phyloP scores from a whole-genome alignment of 345 rosid genomes.

The Bruguiera parviflora region DNA sequence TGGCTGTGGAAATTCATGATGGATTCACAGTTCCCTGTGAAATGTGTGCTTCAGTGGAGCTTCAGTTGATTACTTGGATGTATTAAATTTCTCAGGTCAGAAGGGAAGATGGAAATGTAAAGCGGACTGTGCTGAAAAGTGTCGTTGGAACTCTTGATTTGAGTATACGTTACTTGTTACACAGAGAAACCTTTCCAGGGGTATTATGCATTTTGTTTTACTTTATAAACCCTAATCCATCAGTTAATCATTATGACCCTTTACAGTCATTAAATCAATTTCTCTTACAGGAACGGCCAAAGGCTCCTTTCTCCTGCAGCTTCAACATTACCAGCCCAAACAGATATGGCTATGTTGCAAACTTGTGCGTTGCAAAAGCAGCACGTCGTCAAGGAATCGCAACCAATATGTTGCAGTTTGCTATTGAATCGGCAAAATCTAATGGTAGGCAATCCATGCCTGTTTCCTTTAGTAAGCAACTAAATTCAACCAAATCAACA shows the following conservation, averaged over 20 bases:
- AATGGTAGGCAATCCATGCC: constrained; percentile 39
- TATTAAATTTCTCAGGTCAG: constrained; percentile 46
- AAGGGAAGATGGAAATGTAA: constrained; percentile 54
- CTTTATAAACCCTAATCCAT: constrained; percentile 5
- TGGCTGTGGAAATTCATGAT: too few relatives aligned
- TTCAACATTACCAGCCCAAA: constrained; percentile 36
- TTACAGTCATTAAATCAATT: constrained; percentile 10
- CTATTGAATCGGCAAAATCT: constrained; percentile 55
- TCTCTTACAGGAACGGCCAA: constrained; percentile 56
- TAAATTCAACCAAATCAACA: not conserved
- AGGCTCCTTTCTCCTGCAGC: constrained; percentile 47
- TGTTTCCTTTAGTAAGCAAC: constrained; percentile 3
- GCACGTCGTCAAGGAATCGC: constrained; percentile 88
- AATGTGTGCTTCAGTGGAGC: not conserved
- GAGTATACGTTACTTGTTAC: constrained; percentile 54
- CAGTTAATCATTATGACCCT: not conserved
- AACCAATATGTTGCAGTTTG: constrained; percentile 67
- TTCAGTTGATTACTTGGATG: constrained; percentile 2
- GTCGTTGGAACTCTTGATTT: constrained; percentile 89
- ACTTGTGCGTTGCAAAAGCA: constrained; percentile 76
- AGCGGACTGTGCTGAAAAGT: constrained; percentile 65
- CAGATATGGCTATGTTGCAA: constrained; percentile 68
- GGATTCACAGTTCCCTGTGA: too few relatives aligned
- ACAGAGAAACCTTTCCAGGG: constrained; percentile 89
- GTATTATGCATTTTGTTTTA: constrained; percentile 29